Evolutionary conservation across 1,284 basidiomycete species (phyloP).

Genomic region (Leccinum subatratum): DNA sequence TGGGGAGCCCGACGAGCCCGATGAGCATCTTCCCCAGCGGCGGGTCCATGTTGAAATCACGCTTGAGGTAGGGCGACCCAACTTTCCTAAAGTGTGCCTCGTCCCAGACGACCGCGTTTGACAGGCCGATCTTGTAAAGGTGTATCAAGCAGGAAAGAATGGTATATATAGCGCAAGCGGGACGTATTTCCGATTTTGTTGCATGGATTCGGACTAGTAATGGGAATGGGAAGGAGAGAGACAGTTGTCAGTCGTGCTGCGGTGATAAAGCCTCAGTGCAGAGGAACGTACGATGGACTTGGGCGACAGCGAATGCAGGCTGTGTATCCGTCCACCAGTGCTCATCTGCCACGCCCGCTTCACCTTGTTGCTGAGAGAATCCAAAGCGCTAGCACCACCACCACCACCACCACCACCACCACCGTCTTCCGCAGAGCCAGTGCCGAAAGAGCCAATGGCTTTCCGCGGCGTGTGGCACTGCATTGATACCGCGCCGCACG

Average conservation of each 20-base stretch:
- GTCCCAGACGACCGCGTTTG: constrained; percentile 92
- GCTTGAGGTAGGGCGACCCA: constrained; percentile 92
- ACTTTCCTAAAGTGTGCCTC: constrained; percentile 98
- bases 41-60: constrained; percentile 94
- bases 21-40: constrained; percentile 98
- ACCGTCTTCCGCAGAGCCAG: not conserved
- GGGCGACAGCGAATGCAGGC: constrained; percentile 60
- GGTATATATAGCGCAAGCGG: constrained; percentile 80
- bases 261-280: constrained; percentile 7
- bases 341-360: constrained; percentile 13
- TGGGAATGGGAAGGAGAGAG: too few species aligned
- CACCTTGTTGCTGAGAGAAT: constrained; percentile 21
- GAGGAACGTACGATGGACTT: constrained; percentile 56
- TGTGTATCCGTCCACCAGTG: constrained; percentile 35
- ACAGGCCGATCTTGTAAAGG: constrained; percentile 89
- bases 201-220: constrained; percentile 66
- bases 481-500: constrained; percentile 19
- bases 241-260: constrained; percentile 6
- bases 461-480: constrained; percentile 12
- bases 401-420: too few species aligned
- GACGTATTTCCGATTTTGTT: constrained; percentile 80
- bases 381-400: not conserved
- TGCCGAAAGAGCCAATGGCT: not conserved
- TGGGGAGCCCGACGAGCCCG: constrained; percentile 87
- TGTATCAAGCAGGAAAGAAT: constrained; percentile 91